Evolutionary conservation across 352 stramenopile species (phyloP), one percentile per base, ranked within the genome.

Genomic region (Phytophthora syringae): DNA sequence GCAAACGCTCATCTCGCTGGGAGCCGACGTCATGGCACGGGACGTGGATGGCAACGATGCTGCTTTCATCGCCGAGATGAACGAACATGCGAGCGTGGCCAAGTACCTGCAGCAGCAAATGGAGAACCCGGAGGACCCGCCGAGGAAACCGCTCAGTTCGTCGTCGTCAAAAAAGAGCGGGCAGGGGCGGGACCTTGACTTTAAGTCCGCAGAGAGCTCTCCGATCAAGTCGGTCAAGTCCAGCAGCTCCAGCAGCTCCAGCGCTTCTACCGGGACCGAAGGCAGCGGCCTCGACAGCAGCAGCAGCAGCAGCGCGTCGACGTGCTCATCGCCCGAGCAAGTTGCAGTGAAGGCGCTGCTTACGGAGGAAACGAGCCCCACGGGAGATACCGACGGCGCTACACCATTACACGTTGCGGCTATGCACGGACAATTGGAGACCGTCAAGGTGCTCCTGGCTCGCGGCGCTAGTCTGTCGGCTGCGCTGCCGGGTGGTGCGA

Each of bases 381-480:
- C 60, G 20, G 57, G 64, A 7, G 66, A 73, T 34, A 60, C 70
- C 16, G 74, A 84, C 24, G 80, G 80, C 27, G 74, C 78, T 25
- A 86, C 78, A 13, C 78, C 78, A 40, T 58, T 89, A 51, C 80
- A 86, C 52, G 73, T 89, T 57, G 80, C 80, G 24, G 74, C 70
- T 43, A 80, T 84, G 60, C 76, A 89, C 62, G 81, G 79, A 13
- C 81, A 90, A 59, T 60, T 86, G 22, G 77, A 88, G 61, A 84
- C 78, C 22, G 72, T 88, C 39, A 71, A 77, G 49, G 62, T 82
- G 54, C 62, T 90, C 24, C 27, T 84, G 22, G 42, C 66, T 45
- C 72, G 75, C 15, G 77, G 76, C 1, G 81, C 80, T 12, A 76
- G 82, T 65, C 43, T 84, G 22, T 57, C 71, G 10, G 80, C 76